These are phyloP conservation scores for Chaetomiaceae sp. DNA, from an alignment of 2,329 filamentous ascomycete genomes.

Conservation along the genomic window DNA sequence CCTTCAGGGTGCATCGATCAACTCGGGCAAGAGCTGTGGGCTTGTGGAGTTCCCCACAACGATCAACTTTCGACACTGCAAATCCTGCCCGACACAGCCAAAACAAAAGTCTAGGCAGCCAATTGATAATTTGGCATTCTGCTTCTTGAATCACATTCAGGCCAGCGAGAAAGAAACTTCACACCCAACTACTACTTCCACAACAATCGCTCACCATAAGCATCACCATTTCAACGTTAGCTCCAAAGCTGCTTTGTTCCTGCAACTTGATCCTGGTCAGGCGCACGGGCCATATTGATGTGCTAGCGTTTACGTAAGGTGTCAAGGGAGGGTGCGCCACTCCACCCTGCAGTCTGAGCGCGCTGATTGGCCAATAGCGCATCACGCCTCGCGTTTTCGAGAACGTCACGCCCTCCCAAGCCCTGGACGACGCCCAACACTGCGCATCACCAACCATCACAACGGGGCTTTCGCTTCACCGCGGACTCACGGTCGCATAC, in stretches of 20 bases:
- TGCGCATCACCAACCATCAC: conserved; percentile 20
- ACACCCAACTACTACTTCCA: too few relatives aligned
- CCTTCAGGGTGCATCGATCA: too few relatives aligned
- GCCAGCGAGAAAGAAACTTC: too few relatives aligned
- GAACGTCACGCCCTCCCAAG: conserved; percentile 27
- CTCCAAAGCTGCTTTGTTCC: neutral
- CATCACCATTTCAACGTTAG: too few relatives aligned
- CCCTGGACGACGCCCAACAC: conserved; percentile 9
- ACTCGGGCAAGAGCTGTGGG: too few relatives aligned
- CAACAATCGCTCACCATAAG: too few relatives aligned
- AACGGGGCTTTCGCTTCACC: conserved; percentile 11
- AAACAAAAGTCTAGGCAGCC: too few relatives aligned
- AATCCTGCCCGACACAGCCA: too few relatives aligned
- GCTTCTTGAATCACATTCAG: too few relatives aligned
- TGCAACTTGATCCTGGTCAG: conserved; percentile 1
- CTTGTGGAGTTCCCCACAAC: too few relatives aligned
- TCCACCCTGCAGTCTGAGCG: conserved; percentile 1
- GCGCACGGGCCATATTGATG: conserved; percentile 11
- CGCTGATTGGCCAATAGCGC: conserved; percentile 19
- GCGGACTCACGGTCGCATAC: conserved; percentile 15
- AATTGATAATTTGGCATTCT: too few relatives aligned
- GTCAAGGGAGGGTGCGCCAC: neutral
- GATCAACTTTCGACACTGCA: too few relatives aligned
- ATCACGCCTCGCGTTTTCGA: conserved; percentile 26
- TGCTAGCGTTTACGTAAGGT: conserved; percentile 22